These are phyloP conservation scores for Vittaforma corneae DNA, from an alignment of 371 early-diverging fungal species.

Conservation along the genomic window DNA sequence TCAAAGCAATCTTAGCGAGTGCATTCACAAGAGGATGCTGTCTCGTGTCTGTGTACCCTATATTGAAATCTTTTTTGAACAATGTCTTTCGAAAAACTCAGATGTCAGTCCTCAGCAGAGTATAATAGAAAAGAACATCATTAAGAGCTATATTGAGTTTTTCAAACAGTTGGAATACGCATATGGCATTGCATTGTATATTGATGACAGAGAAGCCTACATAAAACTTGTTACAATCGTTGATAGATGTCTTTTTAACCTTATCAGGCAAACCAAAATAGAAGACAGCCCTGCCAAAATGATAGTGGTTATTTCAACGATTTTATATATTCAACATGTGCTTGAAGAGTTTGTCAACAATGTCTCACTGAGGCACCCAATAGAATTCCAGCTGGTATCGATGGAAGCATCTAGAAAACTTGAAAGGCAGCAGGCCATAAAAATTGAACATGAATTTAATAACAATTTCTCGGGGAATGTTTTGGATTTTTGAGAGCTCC, in stretches of 20 bases:
- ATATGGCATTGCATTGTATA: constrained; percentile 21
- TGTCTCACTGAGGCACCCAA: neutral
- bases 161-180: constrained; percentile 35
- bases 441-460: constrained; percentile 13
- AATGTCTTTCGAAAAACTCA: too few species aligned
- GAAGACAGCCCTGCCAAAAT: neutral
- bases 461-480: constrained; percentile 3
- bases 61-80: constrained; percentile 20
- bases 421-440: constrained; percentile 2
- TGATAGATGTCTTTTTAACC: constrained; percentile 8
- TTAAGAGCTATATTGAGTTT: constrained; percentile 30
- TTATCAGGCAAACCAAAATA: constrained; percentile 5
- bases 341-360: constrained; percentile 6
- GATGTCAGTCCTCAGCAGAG: neutral
- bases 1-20: neutral
- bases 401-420: constrained; percentile 1
- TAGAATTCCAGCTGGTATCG: neutral
- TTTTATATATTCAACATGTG: constrained; percentile 33
- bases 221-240: constrained; percentile 13
- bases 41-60: constrained; percentile 34
- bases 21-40: constrained; percentile 38
- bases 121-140: constrained; percentile 29
- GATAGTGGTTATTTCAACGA: constrained; percentile 19
- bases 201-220: constrained; percentile 26
- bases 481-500: constrained; percentile 8